Evolutionary conservation across 2,329 filamentous ascomycete genomes (phyloP).

Genomic region (Penicillium sp.): DNA sequence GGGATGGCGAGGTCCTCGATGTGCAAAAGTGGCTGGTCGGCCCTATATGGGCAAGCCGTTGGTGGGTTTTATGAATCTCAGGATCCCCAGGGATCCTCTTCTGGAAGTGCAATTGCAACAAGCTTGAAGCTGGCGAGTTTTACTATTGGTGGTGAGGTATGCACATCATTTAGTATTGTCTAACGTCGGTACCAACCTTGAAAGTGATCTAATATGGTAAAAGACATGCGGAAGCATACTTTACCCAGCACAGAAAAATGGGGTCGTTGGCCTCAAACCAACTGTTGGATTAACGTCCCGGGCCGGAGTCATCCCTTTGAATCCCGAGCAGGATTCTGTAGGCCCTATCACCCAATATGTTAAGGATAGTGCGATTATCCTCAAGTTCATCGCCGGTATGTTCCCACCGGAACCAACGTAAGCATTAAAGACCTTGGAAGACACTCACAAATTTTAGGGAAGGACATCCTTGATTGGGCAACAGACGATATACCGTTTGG

Average conservation of each 20-base stretch:
- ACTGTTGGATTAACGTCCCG: slow-evolving; percentile 65
- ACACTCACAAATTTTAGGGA: too few relatives aligned
- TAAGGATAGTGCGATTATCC: not conserved
- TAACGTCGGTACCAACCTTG: not conserved
- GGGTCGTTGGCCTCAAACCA: slow-evolving; percentile 68
- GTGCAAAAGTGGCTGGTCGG: slow-evolving; percentile 62
- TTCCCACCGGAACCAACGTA: too few relatives aligned
- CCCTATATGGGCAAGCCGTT: slow-evolving; percentile 63
- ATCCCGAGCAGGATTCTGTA: slow-evolving; percentile 20
- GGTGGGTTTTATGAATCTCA: slow-evolving; percentile 64
- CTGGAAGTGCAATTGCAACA: slow-evolving; percentile 62
- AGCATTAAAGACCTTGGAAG: too few relatives aligned
- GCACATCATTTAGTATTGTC: not conserved
- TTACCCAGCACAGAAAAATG: slow-evolving; percentile 56
- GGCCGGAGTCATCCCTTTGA: slow-evolving; percentile 65
- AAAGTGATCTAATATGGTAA: not conserved
- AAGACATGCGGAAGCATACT: slow-evolving; percentile 30
- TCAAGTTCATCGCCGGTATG: not conserved
- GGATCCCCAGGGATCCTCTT: slow-evolving; percentile 64
- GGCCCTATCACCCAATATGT: not conserved
- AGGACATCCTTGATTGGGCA: too few relatives aligned
- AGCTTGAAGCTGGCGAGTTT: slow-evolving; percentile 56
- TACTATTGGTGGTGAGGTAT: slow-evolving; percentile 62
- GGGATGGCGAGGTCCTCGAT: slow-evolving; percentile 56
- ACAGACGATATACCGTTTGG: too few relatives aligned